phyloP scores from a whole-genome alignment of 2,329 filamentous ascomycete species.

The Pseudonectria buxi region DNA sequence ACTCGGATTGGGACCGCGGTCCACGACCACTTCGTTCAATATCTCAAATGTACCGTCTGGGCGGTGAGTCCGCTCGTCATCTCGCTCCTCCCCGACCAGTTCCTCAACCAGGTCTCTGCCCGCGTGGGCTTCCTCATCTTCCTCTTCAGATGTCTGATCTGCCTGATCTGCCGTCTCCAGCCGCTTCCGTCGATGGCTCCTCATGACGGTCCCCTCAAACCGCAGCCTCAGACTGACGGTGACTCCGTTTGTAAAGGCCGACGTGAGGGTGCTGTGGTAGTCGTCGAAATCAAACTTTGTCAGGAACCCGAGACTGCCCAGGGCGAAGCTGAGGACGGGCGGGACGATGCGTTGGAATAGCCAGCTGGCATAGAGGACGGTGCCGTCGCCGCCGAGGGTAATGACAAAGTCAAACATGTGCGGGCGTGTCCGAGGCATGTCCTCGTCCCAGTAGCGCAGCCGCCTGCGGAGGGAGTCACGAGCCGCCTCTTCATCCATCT shows the following conservation, averaged over 20 bases:
- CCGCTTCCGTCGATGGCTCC: constrained; percentile 50
- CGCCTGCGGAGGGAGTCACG: constrained; percentile 39
- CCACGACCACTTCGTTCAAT: constrained; percentile 93
- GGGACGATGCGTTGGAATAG: constrained; percentile 93
- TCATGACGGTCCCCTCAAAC: constrained; percentile 93
- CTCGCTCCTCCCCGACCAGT: constrained; percentile 76
- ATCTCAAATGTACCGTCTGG: constrained; percentile 85
- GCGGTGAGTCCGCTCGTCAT: constrained; percentile 76
- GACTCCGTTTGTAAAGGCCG: constrained; percentile 73
- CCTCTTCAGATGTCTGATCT: constrained; percentile 24
- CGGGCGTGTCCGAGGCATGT: constrained; percentile 69
- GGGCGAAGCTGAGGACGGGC: constrained; percentile 82
- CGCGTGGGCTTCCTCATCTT: constrained; percentile 31
- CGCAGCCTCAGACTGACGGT: constrained; percentile 80
- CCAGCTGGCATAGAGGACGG: constrained; percentile 93
- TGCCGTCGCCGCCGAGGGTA: constrained; percentile 91
- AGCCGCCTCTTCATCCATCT: constrained; percentile 28
- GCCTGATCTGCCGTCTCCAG: constrained; percentile 8
- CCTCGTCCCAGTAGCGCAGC: constrained; percentile 75
- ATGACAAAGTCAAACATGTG: constrained; percentile 92
- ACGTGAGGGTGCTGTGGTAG: constrained; percentile 61
- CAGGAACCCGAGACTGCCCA: constrained; percentile 88
- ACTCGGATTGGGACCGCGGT: constrained; percentile 89
- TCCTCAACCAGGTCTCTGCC: constrained; percentile 77
- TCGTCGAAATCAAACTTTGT: constrained; percentile 92